Base-by-base conservation (phyloP, 495 filamentous ascomycete genomes). In the Clavariopsis aquatica region DNA sequence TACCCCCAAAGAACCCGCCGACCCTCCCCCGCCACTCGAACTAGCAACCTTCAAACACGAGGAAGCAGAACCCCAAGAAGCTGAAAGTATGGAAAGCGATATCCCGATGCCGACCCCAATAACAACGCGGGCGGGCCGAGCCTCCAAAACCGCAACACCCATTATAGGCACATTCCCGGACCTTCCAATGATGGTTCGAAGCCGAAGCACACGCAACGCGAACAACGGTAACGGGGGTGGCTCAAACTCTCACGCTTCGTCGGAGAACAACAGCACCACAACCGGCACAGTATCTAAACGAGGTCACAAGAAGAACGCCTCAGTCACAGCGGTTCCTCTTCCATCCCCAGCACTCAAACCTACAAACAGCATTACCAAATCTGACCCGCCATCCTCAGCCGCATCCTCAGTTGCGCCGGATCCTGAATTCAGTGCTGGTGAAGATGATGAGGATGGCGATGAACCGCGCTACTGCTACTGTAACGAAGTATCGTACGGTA, bases 401-500 rank as follows among this genome's bases (percentile, higher is more conserved):
- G 65, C 52, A 26, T 49, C 34, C 9, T 63, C 57, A 5, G 51
- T 52, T 8, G 66, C 57, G 5, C 57, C 61, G 27, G 69, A 65
- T 1, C 57, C 53, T 19, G 70, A 72, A 26, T 57, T 56, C 19
- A 52, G 31, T 20, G 67, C 70, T 19, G 70, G 36, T n/a, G 75
- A 29, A 6, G 75, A 78, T 1, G 83, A 83, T 59, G 84, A 84
- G 15, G 92, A 92, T 55, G 87, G 84, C 15, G 86, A 91, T 58
- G 94, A 97, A 73, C 90, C 89, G 13, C 80, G 85, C 49, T 98
- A 97, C 76, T 98, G 94, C 76, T 91, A 92, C 76, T 98, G 94
- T 74, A 90, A 97, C 66, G 84, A 88, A 63, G 86, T 96, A 31
- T 94, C 89, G 71, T 98, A 96, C 71, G 94, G 94, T 22, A 90